Base-by-base conservation (phyloP, 805 yeast genomes). In the Candida maesae region DNA sequence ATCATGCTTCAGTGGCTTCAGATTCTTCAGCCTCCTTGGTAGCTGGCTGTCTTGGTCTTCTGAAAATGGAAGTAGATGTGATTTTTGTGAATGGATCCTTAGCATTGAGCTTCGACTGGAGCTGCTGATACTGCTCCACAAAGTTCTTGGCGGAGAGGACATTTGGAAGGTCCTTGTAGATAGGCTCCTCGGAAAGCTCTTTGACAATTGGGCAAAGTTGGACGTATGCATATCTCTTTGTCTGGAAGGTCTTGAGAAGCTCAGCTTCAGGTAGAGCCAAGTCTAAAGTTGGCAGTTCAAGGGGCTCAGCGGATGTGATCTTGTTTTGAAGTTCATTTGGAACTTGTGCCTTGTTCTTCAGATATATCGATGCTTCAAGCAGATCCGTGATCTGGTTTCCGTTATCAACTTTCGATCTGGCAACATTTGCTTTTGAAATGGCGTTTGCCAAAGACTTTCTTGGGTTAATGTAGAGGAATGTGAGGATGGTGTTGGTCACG, bases 161-260 rank as follows among this genome's bases (percentile, higher is more conserved):
- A 33, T 23, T 36, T 10, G 34, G 29, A 14, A 30, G 8, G 16
- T 44, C 47, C 33, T 47, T 46, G 28, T 51, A 23, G 17, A 37
- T 42, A 13, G 36, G 40, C 33, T 24, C 36, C 18, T 41, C 15
- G 8, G 44, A 15, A 10, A 41, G 43, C 31, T 41, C 51, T 33
- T 42, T 41, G 12, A 47, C 52, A 26, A 56, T 46, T 40, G 59
- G 56, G n/a, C 41, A 39, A 18, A 47, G 28, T 26, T 42, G 46
- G 18, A 63, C 27, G 34, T 63, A 63, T 10, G 41, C 30, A 32
- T 36, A 36, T 41, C 54, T 49, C 36, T 54, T 21, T 17, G 49
- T 44, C 25, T 41, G 35, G 26, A 40, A 26, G 21, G 30, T 35
- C 23, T 43, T 36, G 12, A 34, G 32, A n/a, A 45, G 35, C 4